Percentiles rank a stretch among this genome's conserved stretches.
These are phyloP conservation scores for Penicillium paneum DNA, from an alignment of 2,329 filamentous ascomycete genomes.

Conservation along the genomic window DNA sequence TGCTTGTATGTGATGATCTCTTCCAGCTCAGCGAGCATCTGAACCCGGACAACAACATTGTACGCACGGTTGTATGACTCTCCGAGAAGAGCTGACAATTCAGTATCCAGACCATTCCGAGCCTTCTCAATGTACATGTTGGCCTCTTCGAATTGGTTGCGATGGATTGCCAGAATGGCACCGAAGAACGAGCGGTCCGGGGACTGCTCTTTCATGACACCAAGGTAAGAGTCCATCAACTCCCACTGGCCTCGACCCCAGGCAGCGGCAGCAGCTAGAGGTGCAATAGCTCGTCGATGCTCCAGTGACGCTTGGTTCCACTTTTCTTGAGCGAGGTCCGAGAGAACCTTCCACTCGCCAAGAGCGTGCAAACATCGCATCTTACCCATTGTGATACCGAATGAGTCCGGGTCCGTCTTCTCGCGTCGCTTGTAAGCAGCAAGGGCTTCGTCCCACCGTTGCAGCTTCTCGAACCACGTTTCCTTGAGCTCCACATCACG, in stretches of 20 bases:
- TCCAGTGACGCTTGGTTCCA: slow-evolving; percentile 89
- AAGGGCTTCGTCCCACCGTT: slow-evolving; percentile 96
- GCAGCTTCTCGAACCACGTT: slow-evolving; percentile 98
- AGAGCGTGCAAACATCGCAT: slow-evolving; percentile 97
- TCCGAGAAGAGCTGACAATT: slow-evolving; percentile 91
- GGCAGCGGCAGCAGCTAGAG: slow-evolving; percentile 88
- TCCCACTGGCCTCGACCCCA: slow-evolving; percentile 98
- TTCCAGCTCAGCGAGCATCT: slow-evolving; percentile 98
- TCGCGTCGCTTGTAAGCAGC: slow-evolving; percentile 89
- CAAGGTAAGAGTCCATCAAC: slow-evolving; percentile 94
- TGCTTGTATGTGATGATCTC: slow-evolving; percentile 99
- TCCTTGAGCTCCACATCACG: slow-evolving; percentile 94
- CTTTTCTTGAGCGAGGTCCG: slow-evolving; percentile 81
- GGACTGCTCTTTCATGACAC: slow-evolving; percentile 88
- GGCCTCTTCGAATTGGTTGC: slow-evolving; percentile 92
- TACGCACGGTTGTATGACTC: slow-evolving; percentile 98
- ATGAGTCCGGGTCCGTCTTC: slow-evolving; percentile 67
- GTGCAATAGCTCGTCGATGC: slow-evolving; percentile 85
- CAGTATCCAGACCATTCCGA: slow-evolving; percentile 88
- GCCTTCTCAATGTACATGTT: slow-evolving; percentile 86
- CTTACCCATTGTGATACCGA: slow-evolving; percentile 98
- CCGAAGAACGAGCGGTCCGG: slow-evolving; percentile 97
- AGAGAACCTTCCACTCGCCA: slow-evolving; percentile 94
- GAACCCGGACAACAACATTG: slow-evolving; percentile 93
- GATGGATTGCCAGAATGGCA: slow-evolving; percentile 88